Base-by-base conservation (phyloP, 208 protist genomes). In the Acanthamoeba lenticulata region DNA sequence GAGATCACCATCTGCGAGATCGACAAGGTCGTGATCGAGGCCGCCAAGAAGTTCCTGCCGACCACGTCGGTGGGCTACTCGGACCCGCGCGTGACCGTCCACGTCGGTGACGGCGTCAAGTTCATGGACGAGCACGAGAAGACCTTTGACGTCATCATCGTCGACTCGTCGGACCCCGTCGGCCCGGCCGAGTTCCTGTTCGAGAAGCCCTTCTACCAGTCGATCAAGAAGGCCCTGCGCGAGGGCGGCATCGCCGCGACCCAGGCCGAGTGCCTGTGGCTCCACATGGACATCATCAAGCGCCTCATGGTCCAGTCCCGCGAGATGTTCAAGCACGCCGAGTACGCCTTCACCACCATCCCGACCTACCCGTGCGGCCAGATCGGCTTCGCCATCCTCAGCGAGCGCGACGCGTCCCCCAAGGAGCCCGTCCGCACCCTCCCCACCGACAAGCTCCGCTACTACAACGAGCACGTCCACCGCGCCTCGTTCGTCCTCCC, bases 1-100 rank as follows among this genome's bases (percentile, higher is more conserved):
- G 92, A 95, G 2, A 96, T 99, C 32, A 98, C 98, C 74, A 96
- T 99, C 34, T 99, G 99, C 94, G 99, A 99, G 94, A 99, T 99
- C 95, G 99, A 99, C 95, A 96, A 97, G 34, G 47, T 90, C 17
- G 97, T 98, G 34, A 96, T 97, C 52, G 95, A 96, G 21, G 77
- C 92, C 4, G 94, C 95, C 29, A 96, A 95, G 81, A 96, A 96
- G n/a, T 97, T 94, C 88, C 69, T 98, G 52, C 97, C 96, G 32
- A 65, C 83, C 2, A 92, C 97, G 9, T 40, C 77, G 19, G 27
- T 85, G 13, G 77, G 81, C 47, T 95, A 95, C 90, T 86, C 91
- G n/a, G 94, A 96, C 62, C 95, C 95, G 11, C 92, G 94, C 42
- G 96, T 96, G 2, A 96, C 60, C 24, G 89, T 97, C 13, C 93